Base-by-base conservation (phyloP, 257 asterid species). In the Solanum clarkiae region DNA sequence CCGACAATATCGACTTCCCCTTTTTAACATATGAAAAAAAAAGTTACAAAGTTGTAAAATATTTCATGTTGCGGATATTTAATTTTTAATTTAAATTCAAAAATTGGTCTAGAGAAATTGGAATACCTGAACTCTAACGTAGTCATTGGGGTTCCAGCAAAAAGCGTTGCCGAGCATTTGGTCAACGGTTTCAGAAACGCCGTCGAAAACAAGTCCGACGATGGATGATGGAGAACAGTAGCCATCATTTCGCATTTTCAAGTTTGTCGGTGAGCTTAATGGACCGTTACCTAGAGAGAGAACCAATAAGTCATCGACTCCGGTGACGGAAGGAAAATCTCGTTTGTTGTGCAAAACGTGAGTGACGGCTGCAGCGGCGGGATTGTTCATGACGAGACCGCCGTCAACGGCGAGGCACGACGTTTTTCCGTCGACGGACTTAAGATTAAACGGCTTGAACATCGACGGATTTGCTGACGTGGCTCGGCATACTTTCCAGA, bases 341-440 rank as follows among this genome's bases (percentile, higher is more conserved):
- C 97, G 93, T 88, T 97, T 97, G 86, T 97, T 97, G 88, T 97
- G 98, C 80, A 97, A 84, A 15, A 95, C 99, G 89, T 97, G 99
- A 63, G 98, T 97, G 32, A 95, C 94, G 62, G 99, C 99, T 44
- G 99, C 98, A 4, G 98, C 97, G 5, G 99, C 88, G 1, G 99
- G 99, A 82, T 97, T 97, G 90, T 94, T 97, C 99, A 97, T 97
- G 84, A 93, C 98, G 5, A 97, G 91, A 10, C 98, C 99, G 68
- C 99, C 99, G 88, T 94, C 99, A 12, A 97, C 91, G 12, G 98
- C 99, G 80, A 92, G 57, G 85, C 98, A 95, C 0, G 95, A 86
- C 81, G 95, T 95, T 84, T 91, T 95, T 1, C 98, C 98, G 86
- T 97, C 97, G 8, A 87, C 85, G 0, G 99, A 97, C 8, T 91